Conservation (phyloP, 495 filamentous ascomycete genomes). For the Trichocladium uniseriatum region DNA sequence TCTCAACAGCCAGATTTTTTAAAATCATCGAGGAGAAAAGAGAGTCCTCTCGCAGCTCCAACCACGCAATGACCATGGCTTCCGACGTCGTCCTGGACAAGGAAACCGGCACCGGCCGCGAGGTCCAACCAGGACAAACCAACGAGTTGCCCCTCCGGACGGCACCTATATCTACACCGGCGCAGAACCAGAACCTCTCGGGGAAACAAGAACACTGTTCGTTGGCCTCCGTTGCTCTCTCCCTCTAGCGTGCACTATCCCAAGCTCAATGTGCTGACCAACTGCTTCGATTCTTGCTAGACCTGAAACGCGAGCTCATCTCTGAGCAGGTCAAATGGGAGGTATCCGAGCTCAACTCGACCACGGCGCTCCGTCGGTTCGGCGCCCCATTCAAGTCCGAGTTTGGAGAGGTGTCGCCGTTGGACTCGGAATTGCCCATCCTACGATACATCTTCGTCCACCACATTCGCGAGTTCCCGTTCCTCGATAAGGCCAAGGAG, state of each 20-base stretch:
- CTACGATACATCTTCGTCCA: slow-evolving; percentile 96
- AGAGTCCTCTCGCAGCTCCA: neutral
- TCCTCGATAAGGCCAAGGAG: slow-evolving; percentile 88
- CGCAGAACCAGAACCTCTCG: slow-evolving; percentile 48
- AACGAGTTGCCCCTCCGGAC: slow-evolving; percentile 13
- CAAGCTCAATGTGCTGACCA: neutral
- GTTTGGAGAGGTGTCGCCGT: slow-evolving; percentile 81
- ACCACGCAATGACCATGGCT: slow-evolving; percentile 1
- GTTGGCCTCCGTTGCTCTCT: slow-evolving; percentile 15
- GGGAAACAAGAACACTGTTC: slow-evolving; percentile 98
- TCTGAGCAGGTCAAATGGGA: slow-evolving; percentile 81
- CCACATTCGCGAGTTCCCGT: slow-evolving; percentile 95
- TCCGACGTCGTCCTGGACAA: neutral
- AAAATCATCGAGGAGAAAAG: no score
- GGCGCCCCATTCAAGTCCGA: slow-evolving; percentile 91
- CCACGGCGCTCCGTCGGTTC: slow-evolving; percentile 89
- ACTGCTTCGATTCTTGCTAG: slow-evolving; percentile 36
- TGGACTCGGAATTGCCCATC: slow-evolving; percentile 90
- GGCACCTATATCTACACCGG: neutral
- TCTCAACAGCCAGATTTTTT: no score
- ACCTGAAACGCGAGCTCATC: slow-evolving; percentile 92
- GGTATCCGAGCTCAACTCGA: slow-evolving; percentile 83
- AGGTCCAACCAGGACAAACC: slow-evolving; percentile 7
- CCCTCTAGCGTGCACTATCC: no score
- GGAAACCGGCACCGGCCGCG: slow-evolving; percentile 1